Conservation (phyloP, 352 stramenopile species). For the Globisporangium recalcitrans region DNA sequence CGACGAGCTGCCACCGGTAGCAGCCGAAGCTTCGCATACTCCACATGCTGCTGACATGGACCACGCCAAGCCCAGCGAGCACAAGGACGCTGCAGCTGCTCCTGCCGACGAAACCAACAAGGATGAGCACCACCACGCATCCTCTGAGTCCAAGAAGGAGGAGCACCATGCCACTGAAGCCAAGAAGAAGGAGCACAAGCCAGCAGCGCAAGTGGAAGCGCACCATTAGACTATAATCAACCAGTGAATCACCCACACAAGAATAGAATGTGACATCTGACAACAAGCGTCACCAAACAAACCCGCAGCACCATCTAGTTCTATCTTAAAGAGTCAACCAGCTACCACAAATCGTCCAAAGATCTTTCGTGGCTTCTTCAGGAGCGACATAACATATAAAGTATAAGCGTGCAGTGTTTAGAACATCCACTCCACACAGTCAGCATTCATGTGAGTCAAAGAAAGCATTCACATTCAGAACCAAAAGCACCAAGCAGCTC, state of each 20-base stretch:
- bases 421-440: no score
- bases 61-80: neutral
- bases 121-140: neutral
- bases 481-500: neutral
- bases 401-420: no score
- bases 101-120: conserved; percentile 7
- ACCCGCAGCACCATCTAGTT: no score
- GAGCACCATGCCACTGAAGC: neutral
- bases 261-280: no score
- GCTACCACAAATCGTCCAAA: no score
- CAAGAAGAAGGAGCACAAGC: conserved; percentile 4
- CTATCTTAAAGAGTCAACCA: no score
- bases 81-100: neutral
- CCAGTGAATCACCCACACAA: no score
- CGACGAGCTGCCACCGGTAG: conserved; percentile 6
- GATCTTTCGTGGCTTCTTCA: no score
- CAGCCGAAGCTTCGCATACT: neutral
- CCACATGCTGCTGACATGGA: neutral
- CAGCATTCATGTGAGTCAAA: neutral
- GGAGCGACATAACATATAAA: no score
- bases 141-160: conserved; percentile 1
- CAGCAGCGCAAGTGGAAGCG: no score
- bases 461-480: neutral
- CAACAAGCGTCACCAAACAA: no score
- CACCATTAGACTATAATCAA: no score